Base-by-base conservation (phyloP, 2,329 filamentous ascomycete species). In the Fonsecaea multimorphosa region DNA sequence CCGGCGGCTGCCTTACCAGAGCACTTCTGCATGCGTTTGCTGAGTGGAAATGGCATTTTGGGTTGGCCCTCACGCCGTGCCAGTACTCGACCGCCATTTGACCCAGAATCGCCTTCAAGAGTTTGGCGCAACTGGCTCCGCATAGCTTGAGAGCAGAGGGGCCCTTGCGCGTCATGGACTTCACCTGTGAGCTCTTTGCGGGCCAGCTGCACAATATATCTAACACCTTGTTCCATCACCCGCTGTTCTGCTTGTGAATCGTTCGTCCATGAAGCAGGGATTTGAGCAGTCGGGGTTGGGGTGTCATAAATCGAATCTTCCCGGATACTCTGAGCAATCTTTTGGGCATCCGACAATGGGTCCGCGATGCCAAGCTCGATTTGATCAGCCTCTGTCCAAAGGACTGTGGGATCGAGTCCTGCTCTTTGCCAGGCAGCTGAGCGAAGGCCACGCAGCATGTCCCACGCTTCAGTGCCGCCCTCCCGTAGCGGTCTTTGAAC, bases 361-460 rank as follows among this genome's bases (percentile, higher is more conserved):
- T 63, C 61, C 3, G 63, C 67, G 57, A 74, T 54, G 16, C 79
- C 78, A 1, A 77, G 75, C 52, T 77, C 74, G 7, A 79, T 73
- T 71, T 82, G 80, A 29, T 79, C 78, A 56, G 79, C 75, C 67
- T 82, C 79, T 0, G 80, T 81, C 81, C 81, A 83, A 12, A 82
- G 73, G 31, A 79, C 75, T 24, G 78, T 73, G 0, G 81, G 80
- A 71, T 83, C 77, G 2, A 83, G 76, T 1, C 81, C 80, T 11
- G 80, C 80, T 67, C 79, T 81, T 65, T 81, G 78, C 81, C 81
- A 83, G 53, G 79, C 80, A 54, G 81, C 80, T 49, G 80, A 78
- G 3, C 81, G 79, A 22, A 83, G 74, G 16, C 79, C 74, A 34
- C 79, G 78, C 63, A 83, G 78, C 80, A 82, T 81, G 55, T 79